phyloP scores from a whole-genome alignment of 176 grass and related monocot species.

The Ensete ventricosum region DNA sequence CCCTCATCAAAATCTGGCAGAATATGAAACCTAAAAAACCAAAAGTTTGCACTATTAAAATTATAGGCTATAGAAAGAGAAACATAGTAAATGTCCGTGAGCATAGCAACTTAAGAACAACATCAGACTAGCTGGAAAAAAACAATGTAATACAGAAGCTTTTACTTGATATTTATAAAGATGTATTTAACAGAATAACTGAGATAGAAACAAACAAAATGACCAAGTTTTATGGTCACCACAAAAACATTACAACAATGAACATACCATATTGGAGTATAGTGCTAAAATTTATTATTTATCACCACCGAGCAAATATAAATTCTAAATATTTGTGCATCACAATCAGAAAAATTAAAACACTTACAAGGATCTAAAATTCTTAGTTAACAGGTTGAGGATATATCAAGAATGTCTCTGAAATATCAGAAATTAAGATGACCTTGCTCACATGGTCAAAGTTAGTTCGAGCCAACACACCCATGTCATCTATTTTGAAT shows the following conservation, averaged over 20 bases:
- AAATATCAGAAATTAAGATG: not conserved
- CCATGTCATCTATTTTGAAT: not conserved
- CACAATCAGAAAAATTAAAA: not conserved
- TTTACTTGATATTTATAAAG: not conserved
- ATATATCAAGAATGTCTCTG: not conserved
- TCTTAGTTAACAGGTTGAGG: not conserved
- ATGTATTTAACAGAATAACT: not conserved
- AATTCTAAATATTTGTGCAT: not conserved
- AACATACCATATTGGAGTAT: not conserved
- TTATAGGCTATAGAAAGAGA: not conserved
- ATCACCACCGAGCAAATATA: no score
- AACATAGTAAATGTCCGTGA: conserved; percentile 9
- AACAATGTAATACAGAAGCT: not conserved
- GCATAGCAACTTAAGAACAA: not conserved
- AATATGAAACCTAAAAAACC: conserved; percentile 67
- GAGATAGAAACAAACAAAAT: not conserved
- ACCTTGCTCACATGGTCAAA: not conserved
- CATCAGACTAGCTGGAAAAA: not conserved
- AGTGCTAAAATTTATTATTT: not conserved
- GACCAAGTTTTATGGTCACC: not conserved
- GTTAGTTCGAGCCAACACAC: not conserved
- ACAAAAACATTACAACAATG: not conserved
- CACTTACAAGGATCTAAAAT: not conserved
- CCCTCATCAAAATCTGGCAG: conserved; percentile 93
- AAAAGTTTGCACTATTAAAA: not conserved